phyloP scores from a whole-genome alignment of 805 yeast genomes.

The Kurtzmaniella cleridarum region DNA sequence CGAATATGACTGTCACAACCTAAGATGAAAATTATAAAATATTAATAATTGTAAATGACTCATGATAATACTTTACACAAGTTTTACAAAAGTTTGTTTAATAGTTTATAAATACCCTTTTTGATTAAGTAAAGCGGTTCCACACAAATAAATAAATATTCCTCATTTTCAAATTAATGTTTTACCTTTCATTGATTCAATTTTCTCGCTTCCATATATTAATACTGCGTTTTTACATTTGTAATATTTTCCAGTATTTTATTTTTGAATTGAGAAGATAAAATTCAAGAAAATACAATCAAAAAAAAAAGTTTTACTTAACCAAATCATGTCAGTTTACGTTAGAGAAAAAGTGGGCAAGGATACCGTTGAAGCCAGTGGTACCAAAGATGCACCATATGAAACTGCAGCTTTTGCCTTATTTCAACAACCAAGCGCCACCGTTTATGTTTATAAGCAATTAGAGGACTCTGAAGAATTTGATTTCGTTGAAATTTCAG shows the following conservation, averaged over 20 bases:
- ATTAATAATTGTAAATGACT: too few species aligned
- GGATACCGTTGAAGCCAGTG: slow-evolving; percentile 55
- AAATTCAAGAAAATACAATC: neutral
- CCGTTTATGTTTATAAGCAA: slow-evolving; percentile 56
- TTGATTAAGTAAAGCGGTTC: too few species aligned
- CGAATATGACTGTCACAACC: too few species aligned
- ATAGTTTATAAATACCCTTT: too few species aligned
- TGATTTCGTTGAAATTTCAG: slow-evolving; percentile 70
- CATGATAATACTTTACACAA: too few species aligned
- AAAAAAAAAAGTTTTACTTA: neutral
- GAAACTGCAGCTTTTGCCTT: slow-evolving; percentile 82
- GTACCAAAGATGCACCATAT: slow-evolving; percentile 67
- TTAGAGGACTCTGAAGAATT: slow-evolving; percentile 47
- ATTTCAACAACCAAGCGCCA: slow-evolving; percentile 46
- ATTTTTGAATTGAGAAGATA: neutral
- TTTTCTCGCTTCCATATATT: too few species aligned
- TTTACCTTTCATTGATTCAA: too few species aligned
- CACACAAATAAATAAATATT: too few species aligned
- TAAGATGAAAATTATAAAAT: too few species aligned
- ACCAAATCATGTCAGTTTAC: slow-evolving; percentile 42
- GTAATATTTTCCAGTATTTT: neutral
- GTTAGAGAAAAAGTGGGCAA: slow-evolving; percentile 70
- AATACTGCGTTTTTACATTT: too few species aligned
- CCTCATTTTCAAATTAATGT: too few species aligned
- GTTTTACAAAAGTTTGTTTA: too few species aligned